phyloP scores from a whole-genome alignment of 139 green algal genomes.

The Chlamydomonas sphaeroides region DNA sequence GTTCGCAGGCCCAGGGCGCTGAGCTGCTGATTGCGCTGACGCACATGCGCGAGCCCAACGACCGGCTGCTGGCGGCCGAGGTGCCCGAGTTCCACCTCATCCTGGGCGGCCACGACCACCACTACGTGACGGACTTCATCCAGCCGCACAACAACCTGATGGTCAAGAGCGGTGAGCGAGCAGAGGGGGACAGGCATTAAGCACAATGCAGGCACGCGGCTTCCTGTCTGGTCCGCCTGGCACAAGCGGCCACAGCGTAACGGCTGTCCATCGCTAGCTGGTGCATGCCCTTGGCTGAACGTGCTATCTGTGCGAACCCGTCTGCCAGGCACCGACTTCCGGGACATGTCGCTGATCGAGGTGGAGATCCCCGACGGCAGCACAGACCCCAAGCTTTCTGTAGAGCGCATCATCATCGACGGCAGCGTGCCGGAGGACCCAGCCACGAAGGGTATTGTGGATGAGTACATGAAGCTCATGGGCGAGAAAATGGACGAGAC shows the following conservation, averaged over 20 bases:
- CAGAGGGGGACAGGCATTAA: too few relatives aligned
- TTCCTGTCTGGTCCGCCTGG: too few relatives aligned
- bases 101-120: constrained; percentile 84
- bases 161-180: constrained; percentile 72
- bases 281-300: too few relatives aligned
- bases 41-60: constrained; percentile 85
- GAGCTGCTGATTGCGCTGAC: constrained; percentile 83
- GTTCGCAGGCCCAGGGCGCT: constrained; percentile 60
- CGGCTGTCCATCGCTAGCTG: too few relatives aligned
- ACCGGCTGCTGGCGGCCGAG: constrained; percentile 53
- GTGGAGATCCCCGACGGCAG: constrained; percentile 28
- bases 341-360: constrained; percentile 50
- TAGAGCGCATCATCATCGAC: constrained; percentile 51
- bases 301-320: too few relatives aligned
- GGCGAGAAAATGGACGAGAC: constrained; percentile 65
- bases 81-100: constrained; percentile 77
- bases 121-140: constrained; percentile 63
- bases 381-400: constrained; percentile 48
- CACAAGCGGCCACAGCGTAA: too few relatives aligned
- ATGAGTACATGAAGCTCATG: constrained; percentile 59
- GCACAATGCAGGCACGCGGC: too few relatives aligned
- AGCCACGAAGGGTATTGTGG: constrained; percentile 55
- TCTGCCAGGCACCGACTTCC: constrained; percentile 54
- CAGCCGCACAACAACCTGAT: constrained; percentile 71
- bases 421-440: constrained; percentile 54